Evolutionary conservation across 495 filamentous ascomycete species (phyloP).

Genomic region (Xylaria flabelliformis): DNA sequence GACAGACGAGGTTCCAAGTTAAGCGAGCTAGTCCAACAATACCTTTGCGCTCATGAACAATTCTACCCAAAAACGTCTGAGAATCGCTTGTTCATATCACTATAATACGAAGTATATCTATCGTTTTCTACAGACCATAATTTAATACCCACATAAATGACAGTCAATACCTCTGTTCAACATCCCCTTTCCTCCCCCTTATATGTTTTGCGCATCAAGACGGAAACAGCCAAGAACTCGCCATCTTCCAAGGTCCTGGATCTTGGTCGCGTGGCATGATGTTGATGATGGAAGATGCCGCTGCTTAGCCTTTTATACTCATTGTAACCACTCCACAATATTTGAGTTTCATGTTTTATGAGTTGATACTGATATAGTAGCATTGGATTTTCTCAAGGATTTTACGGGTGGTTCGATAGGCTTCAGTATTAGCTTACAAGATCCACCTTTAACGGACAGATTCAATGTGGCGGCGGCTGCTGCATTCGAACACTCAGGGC

Average conservation of each 20-base stretch:
- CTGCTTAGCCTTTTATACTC: background rate
- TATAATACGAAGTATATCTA: background rate
- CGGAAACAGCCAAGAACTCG: background rate
- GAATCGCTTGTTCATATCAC: background rate
- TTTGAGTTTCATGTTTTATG: background rate
- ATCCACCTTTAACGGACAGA: background rate
- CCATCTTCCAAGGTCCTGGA: no score
- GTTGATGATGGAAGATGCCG: background rate
- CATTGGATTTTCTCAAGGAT: background rate
- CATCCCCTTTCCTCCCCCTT: background rate
- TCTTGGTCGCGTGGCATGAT: background rate
- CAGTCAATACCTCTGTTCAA: background rate
- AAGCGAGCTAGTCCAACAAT: background rate
- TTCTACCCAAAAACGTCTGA: background rate
- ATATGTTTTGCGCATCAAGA: background rate
- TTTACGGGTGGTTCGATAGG: background rate
- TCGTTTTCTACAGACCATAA: background rate
- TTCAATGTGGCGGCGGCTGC: background rate
- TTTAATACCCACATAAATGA: background rate
- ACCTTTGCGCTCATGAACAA: background rate
- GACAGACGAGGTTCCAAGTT: background rate
- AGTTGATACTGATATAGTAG: background rate
- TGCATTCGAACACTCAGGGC: background rate
- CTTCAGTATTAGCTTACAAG: background rate
- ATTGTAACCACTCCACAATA: background rate